phyloP scores from a whole-genome alignment of 768 basidiomycete species.

The Calocybe gangraenosa region DNA sequence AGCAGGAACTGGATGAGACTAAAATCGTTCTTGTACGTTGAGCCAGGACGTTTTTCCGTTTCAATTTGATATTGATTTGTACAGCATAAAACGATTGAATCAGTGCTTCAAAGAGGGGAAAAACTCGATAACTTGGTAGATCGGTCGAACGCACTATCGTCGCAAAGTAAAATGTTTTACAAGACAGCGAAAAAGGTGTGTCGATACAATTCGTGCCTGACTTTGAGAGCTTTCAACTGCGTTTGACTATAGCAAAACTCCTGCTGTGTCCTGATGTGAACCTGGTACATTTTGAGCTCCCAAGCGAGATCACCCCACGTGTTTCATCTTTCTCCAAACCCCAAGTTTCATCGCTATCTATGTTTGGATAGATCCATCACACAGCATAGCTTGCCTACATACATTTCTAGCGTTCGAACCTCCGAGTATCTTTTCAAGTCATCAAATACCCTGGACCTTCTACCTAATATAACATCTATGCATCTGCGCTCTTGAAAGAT shows the following conservation, averaged over 20 bases:
- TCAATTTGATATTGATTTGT: conserved; percentile 1
- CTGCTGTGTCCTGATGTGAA: conserved; percentile 84
- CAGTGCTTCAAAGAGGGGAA: conserved; percentile 93
- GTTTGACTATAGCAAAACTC: conserved; percentile 80
- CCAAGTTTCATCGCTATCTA: conserved; percentile 7
- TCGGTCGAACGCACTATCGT: conserved; percentile 81
- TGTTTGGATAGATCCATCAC: conserved; percentile 6
- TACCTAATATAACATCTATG: too few relatives aligned
- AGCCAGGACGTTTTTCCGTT: too few relatives aligned
- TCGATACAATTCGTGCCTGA: not conserved
- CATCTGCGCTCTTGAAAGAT: too few relatives aligned
- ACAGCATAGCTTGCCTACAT: too few relatives aligned
- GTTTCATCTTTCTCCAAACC: conserved; percentile 12
- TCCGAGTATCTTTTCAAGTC: too few relatives aligned
- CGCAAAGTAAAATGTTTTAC: conserved; percentile 97
- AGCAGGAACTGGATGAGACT: conserved; percentile 97
- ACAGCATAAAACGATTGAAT: conserved; percentile 99
- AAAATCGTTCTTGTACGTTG: conserved; percentile 90
- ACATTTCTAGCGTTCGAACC: too few relatives aligned
- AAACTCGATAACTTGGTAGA: conserved; percentile 95
- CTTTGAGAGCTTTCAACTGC: not conserved
- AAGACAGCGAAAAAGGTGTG: conserved; percentile 98
- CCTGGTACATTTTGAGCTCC: not conserved
- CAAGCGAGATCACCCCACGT: too few relatives aligned
- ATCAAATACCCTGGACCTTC: too few relatives aligned